Evolutionary conservation across 2,329 filamentous ascomycete species (phyloP).

Genomic region (Fusarium sp.): DNA sequence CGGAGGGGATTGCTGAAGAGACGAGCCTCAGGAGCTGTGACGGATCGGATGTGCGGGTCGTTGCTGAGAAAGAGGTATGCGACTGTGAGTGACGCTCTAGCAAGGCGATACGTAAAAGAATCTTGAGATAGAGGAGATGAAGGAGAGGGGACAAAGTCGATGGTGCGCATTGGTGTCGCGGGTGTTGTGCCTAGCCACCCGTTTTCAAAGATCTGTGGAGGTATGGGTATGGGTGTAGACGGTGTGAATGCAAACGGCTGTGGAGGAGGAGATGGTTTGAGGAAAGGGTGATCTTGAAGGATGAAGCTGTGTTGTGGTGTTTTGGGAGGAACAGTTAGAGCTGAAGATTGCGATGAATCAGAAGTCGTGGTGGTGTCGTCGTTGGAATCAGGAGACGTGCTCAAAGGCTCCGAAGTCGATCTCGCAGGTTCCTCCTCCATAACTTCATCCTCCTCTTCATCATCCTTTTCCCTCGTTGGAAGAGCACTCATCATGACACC

Average conservation of each 20-base stretch:
- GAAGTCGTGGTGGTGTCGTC: neutral
- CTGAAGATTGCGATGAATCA: slow-evolving; percentile 1
- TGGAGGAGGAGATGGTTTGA: slow-evolving; percentile 9
- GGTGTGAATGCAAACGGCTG: slow-evolving; percentile 10
- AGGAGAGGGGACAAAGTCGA: slow-evolving; percentile 1
- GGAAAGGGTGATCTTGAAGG: slow-evolving; percentile 4
- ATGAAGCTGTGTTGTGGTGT: slow-evolving; percentile 11
- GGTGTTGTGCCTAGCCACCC: slow-evolving; percentile 39
- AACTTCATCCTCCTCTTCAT: neutral
- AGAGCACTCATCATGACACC: slow-evolving; percentile 15
- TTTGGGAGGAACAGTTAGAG: slow-evolving; percentile 5
- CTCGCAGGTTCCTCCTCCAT: neutral
- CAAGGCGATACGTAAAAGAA: slow-evolving; percentile 41
- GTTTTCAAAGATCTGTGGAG: slow-evolving; percentile 42
- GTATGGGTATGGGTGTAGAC: slow-evolving; percentile 19
- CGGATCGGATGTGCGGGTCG: slow-evolving; percentile 9
- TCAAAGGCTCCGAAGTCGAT: slow-evolving; percentile 8
- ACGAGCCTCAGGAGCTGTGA: slow-evolving; percentile 23
- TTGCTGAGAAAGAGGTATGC: slow-evolving; percentile 40
- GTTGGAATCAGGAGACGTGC: slow-evolving; percentile 8
- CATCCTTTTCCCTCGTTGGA: neutral
- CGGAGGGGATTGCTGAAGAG: slow-evolving; percentile 36
- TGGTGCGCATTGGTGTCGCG: slow-evolving; percentile 17
- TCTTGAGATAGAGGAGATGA: slow-evolving; percentile 22
- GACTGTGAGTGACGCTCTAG: slow-evolving; percentile 28